Percentiles rank a stretch among this genome's conserved stretches.
Conservation (phyloP, 1,284 basidiomycete genomes). For the Papiliotrema nemorosa region DNA sequence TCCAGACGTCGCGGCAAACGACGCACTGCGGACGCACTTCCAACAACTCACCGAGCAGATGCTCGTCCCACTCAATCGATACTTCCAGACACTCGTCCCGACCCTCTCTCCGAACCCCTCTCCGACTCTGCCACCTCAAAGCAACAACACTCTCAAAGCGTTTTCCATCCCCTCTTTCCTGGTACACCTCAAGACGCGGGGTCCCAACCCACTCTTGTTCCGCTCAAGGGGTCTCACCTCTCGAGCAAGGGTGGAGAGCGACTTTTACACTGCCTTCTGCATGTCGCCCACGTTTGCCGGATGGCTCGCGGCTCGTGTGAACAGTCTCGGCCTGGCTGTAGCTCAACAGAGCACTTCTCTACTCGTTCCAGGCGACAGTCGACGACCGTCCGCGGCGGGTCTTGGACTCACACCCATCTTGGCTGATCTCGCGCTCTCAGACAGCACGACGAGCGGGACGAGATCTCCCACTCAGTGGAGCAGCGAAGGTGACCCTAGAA, state of each 20-base stretch:
- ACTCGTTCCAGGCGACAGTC: background rate
- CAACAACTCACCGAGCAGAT: conserved; percentile 80
- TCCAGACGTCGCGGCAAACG: conserved; percentile 53
- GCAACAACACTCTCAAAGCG: conserved; percentile 56
- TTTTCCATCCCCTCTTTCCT: conserved; percentile 80
- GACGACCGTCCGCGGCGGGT: background rate
- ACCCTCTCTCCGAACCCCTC: conserved; percentile 24
- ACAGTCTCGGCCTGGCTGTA: conserved; percentile 33
- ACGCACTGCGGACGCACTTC: conserved; percentile 76
- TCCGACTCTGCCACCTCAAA: conserved; percentile 20
- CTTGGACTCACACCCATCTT: background rate
- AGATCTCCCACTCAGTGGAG: background rate
- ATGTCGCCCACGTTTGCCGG: conserved; percentile 45
- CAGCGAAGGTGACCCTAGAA: background rate
- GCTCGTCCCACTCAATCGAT: conserved; percentile 87
- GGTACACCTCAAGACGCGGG: conserved; percentile 72
- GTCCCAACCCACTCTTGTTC: conserved; percentile 69
- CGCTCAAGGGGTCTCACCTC: conserved; percentile 48
- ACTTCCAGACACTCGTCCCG: conserved; percentile 85
- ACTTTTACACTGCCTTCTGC: conserved; percentile 49
- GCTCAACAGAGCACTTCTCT: conserved; percentile 8
- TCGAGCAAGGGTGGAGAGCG: conserved; percentile 45
- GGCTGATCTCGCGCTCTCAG: background rate
- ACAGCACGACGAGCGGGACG: background rate
- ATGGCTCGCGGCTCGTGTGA: conserved; percentile 39